Base-by-base conservation (phyloP, 345 rosid species). In the Rhizophora mangle region DNA sequence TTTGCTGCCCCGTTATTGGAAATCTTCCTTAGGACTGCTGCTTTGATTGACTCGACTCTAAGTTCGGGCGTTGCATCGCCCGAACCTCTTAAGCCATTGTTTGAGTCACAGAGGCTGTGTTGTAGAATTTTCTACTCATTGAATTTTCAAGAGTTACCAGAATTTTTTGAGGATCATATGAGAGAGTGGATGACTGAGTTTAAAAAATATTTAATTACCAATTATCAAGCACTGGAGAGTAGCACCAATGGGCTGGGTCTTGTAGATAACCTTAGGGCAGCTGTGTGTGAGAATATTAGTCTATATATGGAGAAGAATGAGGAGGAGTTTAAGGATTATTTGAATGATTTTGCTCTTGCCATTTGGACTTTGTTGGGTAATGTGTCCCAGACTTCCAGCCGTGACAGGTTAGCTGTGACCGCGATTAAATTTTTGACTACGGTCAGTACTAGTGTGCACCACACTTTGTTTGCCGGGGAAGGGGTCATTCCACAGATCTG, bases 141-240 rank as follows among this genome's bases (percentile, higher is more conserved):
- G 79, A 95, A 95, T 74, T 92, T 84, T 75, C 95, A 88, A 78
- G 99, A 95, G 49, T 67, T 95, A 80, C 97, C 99, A 0, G 99
- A 92, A 84, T 95, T 81, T 71, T 95, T 95, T 34, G 99, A 95
- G 87, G 99, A 95, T 77, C 90, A 95, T 71, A 95, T 92, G 96
- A 78, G 71, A 4, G 91, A 88, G 70, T 95, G 99, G 99, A 95
- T 95, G 99, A 68, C 61, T 37, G 97, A 86, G 85, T 95, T 95
- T 72, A 85, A 77, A 69, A 92, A 88, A 81, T 92, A 88, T 80
- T 76, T 95, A 19, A 81, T 86, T 18, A 76, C 82, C 1, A 76
- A 70, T 32, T 92, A 92, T 80, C 91, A 96, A 0, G 66, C 66
- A 0, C 77, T 95, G 16, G 97, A 95, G 76, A 73, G 76, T 71